Evolutionary conservation across 1,139 yeast species (phyloP).

Genomic region (Taiozyma onychis): DNA sequence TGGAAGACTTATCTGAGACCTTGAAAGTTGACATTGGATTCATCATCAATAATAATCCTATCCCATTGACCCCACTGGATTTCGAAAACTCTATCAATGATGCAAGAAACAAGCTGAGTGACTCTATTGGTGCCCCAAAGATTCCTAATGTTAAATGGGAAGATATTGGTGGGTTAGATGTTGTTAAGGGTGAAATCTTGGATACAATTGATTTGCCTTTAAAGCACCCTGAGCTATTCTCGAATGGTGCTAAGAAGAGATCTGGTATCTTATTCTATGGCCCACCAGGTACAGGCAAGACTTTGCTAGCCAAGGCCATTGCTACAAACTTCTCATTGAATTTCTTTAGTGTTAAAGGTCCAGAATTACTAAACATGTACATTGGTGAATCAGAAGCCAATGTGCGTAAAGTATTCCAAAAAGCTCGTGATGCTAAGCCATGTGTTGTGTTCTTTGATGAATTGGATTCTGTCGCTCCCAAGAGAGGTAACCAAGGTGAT

Average conservation of each 20-base stretch:
- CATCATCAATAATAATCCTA: constrained; percentile 41
- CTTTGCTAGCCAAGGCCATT: constrained; percentile 90
- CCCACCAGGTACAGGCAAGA: constrained; percentile 98
- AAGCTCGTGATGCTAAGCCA: constrained; percentile 93
- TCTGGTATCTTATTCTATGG: constrained; percentile 94
- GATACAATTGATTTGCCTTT: constrained; percentile 96
- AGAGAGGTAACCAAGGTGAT: constrained; percentile 96
- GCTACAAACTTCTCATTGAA: constrained; percentile 92
- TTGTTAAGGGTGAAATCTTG: constrained; percentile 84
- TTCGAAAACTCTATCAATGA: constrained; percentile 69
- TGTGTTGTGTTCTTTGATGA: constrained; percentile 97
- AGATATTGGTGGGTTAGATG: constrained; percentile 87
- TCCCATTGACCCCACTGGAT: constrained; percentile 57
- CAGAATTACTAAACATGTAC: constrained; percentile 92
- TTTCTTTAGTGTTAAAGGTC: constrained; percentile 94
- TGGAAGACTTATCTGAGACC: constrained; percentile 24
- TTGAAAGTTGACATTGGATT: constrained; percentile 22
- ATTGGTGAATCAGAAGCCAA: constrained; percentile 98
- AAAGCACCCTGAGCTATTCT: constrained; percentile 85
- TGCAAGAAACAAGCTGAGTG: constrained; percentile 85
- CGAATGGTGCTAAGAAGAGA: constrained; percentile 84
- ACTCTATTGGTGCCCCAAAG: constrained; percentile 94
- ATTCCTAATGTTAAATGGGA: constrained; percentile 96
- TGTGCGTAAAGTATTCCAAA: constrained; percentile 88
- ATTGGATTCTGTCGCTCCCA: constrained; percentile 95